phyloP scores from a whole-genome alignment of 2,329 filamentous ascomycete genomes.

The Exutisphaerella laricina region DNA sequence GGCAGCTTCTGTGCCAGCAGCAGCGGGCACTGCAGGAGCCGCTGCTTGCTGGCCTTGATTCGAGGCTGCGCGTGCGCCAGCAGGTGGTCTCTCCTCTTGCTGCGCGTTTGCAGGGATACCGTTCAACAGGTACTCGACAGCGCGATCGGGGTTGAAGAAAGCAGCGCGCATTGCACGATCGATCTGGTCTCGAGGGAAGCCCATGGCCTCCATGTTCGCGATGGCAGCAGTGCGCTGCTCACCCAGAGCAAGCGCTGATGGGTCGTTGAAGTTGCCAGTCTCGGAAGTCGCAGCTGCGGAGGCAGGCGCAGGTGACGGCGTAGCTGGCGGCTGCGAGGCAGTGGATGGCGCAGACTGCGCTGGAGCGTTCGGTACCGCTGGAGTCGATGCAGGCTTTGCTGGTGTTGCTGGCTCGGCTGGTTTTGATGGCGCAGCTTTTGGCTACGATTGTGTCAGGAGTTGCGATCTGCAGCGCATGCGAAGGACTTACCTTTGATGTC shows the following conservation, averaged over 20 bases:
- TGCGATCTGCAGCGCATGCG: neutral
- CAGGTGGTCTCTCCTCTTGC: slow-evolving; percentile 58
- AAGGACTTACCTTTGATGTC: slow-evolving; percentile 72
- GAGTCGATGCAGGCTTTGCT: slow-evolving; percentile 35
- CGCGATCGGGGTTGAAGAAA: slow-evolving; percentile 94
- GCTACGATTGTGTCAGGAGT: slow-evolving; percentile 43
- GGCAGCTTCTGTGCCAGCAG: slow-evolving; percentile 62
- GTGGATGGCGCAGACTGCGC: slow-evolving; percentile 55
- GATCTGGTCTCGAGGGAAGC: slow-evolving; percentile 81
- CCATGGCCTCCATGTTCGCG: slow-evolving; percentile 95
- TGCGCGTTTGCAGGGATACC: slow-evolving; percentile 84
- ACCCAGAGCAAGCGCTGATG: slow-evolving; percentile 81
- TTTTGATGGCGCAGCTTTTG: slow-evolving; percentile 58
- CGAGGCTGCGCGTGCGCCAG: slow-evolving; percentile 31
- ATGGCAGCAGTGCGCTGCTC: slow-evolving; percentile 75
- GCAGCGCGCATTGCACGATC: slow-evolving; percentile 93
- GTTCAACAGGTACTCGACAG: slow-evolving; percentile 89
- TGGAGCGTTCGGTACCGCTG: slow-evolving; percentile 41
- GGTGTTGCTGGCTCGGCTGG: slow-evolving; percentile 54
- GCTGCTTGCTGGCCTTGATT: slow-evolving; percentile 34
- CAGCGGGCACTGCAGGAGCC: slow-evolving; percentile 30
- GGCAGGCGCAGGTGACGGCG: slow-evolving; percentile 46
- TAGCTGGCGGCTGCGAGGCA: slow-evolving; percentile 43
- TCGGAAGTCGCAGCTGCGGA: slow-evolving; percentile 38
- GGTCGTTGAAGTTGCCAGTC: slow-evolving; percentile 55